Evolutionary conservation across 176 grass and related monocot species (phyloP).

Genomic region (Pontederia crassipes): DNA sequence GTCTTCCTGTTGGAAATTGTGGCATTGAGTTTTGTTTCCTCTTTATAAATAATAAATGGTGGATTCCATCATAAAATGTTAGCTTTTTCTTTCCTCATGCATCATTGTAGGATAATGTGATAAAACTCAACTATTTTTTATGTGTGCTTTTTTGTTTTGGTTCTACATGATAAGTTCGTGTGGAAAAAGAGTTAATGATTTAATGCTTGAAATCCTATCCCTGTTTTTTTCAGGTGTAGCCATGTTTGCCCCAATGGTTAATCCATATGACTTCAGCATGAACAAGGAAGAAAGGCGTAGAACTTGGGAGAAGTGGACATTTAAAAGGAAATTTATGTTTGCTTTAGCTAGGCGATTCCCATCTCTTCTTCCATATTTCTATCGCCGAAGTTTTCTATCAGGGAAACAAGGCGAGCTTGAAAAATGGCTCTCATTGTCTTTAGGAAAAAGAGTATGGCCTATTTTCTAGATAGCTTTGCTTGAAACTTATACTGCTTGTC

Average conservation of each 20-base stretch:
- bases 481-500: not conserved
- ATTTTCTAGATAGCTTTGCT: not conserved
- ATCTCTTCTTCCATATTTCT: constrained; percentile 61
- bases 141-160: no score
- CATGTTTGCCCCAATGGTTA: constrained; percentile 86
- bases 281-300: constrained; percentile 78
- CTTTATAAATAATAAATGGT: no score
- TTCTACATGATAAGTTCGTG: no score
- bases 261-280: constrained; percentile 86
- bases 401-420: constrained; percentile 60
- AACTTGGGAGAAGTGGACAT: constrained; percentile 75
- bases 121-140: no score
- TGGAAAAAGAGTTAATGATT: not conserved
- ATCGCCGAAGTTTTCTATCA: constrained; percentile 71
- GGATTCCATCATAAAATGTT: no score
- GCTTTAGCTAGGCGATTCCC: constrained; percentile 89
- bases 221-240: constrained; percentile 50
- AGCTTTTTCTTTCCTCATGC: no score
- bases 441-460: constrained; percentile 63
- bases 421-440: constrained; percentile 69
- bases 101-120: no score
- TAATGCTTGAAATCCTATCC: not conserved
- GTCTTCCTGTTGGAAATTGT: no score
- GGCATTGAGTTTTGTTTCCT: no score
- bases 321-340: constrained; percentile 78